Evolutionary conservation across 306 rosid genomes (phyloP), one percentile per base, ranked within the genome.

Genomic region (Castanea sativa): DNA sequence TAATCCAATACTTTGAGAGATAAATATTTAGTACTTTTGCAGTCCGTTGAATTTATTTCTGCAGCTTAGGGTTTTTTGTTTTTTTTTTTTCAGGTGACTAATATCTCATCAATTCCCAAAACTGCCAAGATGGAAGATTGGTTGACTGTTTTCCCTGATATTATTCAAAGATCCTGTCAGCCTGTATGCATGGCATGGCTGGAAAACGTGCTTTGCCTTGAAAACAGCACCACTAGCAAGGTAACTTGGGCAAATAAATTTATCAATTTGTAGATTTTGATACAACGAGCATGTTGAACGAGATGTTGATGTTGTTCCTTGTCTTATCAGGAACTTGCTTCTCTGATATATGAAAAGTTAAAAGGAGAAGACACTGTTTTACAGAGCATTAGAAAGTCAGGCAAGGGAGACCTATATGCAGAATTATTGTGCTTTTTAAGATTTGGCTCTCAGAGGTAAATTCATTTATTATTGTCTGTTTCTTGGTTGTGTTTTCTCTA

Each of bases 321-420:
- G 67, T 79, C 59, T 78, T 38, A 11, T 43, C 80, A 92, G 99
- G 90, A 85, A 71, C 77, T 92, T 86, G 77, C 84, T 76, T 79
- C 86, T 78, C 63, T 85, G 89, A 85, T 92, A 76, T 86, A 78
- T 84, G 91, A 82, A 73, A 91, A 89, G 82, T 83, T 95, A 61
- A 85, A 83, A 71, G 91, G 88, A 57, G 98, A 92, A 71, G 78
- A 77, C 64, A 85, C 77, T 43, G 78, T 90, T 80, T 76, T 86
- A 74, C 90, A 83, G 79, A 92, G 81, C 82, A 89, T 95, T 76
- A 86, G 82, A 86, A 95, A 84, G 83, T 89, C 96, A 58, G 99
- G 99, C 86, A 95, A 95, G 93, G 91, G 84, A 84, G 99, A 89
- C 77, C 88, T 95, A 57, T 95, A 92, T 82, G 90, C 88, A 80